These are phyloP conservation scores for Raffaelea ambrosiae DNA, from an alignment of 2,329 filamentous ascomycete genomes.

Conservation along the genomic window DNA sequence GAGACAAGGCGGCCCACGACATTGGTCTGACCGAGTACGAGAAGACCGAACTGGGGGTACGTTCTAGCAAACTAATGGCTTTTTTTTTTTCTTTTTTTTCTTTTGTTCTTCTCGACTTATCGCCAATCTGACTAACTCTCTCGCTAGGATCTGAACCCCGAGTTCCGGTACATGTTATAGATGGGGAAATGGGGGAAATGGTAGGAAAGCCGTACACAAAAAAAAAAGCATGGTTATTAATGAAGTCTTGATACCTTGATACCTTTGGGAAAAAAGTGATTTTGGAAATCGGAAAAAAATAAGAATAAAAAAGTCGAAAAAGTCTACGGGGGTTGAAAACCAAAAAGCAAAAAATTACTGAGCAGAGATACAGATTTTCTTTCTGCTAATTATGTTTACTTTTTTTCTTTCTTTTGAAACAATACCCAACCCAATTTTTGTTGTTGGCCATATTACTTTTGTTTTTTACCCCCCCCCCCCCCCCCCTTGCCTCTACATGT, in stretches of 20 bases:
- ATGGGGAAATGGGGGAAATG: neutral
- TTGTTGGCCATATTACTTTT: too few species aligned
- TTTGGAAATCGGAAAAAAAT: neutral
- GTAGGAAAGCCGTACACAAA: neutral
- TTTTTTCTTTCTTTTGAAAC: neutral
- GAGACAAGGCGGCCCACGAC: conserved; percentile 31
- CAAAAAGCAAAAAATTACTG: too few species aligned
- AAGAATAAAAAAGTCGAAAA: neutral
- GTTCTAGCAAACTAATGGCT: conserved; percentile 10
- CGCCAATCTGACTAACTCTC: conserved; percentile 4
- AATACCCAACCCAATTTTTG: too few species aligned
- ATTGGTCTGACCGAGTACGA: conserved; percentile 23
- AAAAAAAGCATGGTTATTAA: neutral
- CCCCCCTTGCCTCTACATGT: too few species aligned
- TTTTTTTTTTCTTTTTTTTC: neutral
- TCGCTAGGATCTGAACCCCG: conserved; percentile 25
- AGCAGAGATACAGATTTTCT: too few species aligned
- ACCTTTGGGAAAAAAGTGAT: neutral
- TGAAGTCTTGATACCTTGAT: too few species aligned
- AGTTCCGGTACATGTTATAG: conserved; percentile 27
- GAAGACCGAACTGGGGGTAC: conserved; percentile 31
- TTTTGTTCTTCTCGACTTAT: neutral
- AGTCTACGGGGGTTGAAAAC: too few species aligned
- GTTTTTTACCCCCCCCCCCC: too few species aligned
- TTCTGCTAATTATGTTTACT: too few species aligned